Base-by-base conservation (phyloP, 805 yeast species). In the Deakozyma indianensis region DNA sequence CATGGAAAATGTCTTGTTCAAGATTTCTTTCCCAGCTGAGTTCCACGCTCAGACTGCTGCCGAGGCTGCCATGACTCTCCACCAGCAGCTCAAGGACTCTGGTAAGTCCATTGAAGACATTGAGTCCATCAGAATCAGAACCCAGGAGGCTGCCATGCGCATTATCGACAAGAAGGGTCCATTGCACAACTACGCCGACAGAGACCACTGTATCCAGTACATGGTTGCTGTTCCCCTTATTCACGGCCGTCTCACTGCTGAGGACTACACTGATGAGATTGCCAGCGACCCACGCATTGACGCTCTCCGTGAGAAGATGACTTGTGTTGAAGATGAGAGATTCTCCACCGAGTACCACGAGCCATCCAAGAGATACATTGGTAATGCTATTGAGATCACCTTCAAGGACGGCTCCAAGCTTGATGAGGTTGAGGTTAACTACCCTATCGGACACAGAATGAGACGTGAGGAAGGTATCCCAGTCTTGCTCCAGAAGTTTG, bases 41-140 rank as follows among this genome's bases (percentile, higher is more conserved):
- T 76, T 75, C 59, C 81, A 75, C 56, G 78, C 80, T 7, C 81
- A 75, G 59, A 75, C 80, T 27, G 80, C 80, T 7, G 80, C 68
- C 28, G 81, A 75, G 55, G 77, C 77, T 21, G 73, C 80, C 25
- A 54, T 75, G 58, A 67, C 64, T 14, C 62, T 70, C 14, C 64
- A 71, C 53, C 50, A 54, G 29, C 52, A 57, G 43, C 59, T 75
- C 50, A 52, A 57, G 40, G 54, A 53, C 3, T 46, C 59, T 40
- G 75, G 75, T n/a, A 66, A 67, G 57, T 54, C 73, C 4, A 59
- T 61, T 47, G 67, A 66, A 43, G 79, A 76, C 53, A 74, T 75
- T 52, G 67, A 67, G 53, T 61, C 65, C 18, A 58, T 75, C 46
- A 64, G 67, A 45, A 74, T 75, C 53, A 67, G 73, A 52, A 75